Evolutionary conservation across 2,329 filamentous ascomycete genomes (phyloP).

Genomic region (Monosporascus sp.): DNA sequence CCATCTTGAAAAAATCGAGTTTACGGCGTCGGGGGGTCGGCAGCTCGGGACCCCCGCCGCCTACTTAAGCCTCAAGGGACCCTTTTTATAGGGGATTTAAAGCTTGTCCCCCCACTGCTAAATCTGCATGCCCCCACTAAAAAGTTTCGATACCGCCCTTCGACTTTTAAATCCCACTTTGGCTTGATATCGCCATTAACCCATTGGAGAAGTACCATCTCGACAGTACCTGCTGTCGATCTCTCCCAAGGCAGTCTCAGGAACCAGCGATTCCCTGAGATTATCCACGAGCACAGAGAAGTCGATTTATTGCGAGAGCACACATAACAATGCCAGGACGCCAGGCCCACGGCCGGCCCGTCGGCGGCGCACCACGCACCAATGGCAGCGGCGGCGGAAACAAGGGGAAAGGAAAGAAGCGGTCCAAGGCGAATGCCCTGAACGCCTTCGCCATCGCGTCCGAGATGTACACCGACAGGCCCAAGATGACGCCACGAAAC

Average conservation of each 20-base stretch:
- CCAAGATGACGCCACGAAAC: slow-evolving; percentile 43
- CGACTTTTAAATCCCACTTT: background rate
- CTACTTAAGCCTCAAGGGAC: background rate
- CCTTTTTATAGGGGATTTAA: background rate
- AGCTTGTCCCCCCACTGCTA: slow-evolving; percentile 7
- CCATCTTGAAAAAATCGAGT: slow-evolving; percentile 14
- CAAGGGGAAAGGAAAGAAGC: slow-evolving; percentile 31
- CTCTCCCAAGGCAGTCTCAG: too few relatives aligned
- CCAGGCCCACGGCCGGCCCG: slow-evolving; percentile 51
- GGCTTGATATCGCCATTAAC: background rate
- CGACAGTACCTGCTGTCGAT: background rate
- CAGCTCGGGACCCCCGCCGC: background rate
- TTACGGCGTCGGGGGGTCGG: slow-evolving; percentile 1
- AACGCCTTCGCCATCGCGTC: slow-evolving; percentile 54
- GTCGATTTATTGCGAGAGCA: too few relatives aligned
- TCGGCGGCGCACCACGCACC: slow-evolving; percentile 27
- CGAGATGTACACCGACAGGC: slow-evolving; percentile 42
- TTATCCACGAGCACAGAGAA: too few relatives aligned
- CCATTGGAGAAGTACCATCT: background rate
- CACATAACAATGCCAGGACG: slow-evolving; percentile 46
- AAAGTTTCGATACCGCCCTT: slow-evolving; percentile 14
- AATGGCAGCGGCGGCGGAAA: slow-evolving; percentile 13
- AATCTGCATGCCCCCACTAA: slow-evolving; percentile 10
- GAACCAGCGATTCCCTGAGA: background rate
- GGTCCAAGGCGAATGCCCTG: slow-evolving; percentile 46